Conservation (phyloP, 2,329 filamentous ascomycete genomes). For the Paramyrothecium roridum region DNA sequence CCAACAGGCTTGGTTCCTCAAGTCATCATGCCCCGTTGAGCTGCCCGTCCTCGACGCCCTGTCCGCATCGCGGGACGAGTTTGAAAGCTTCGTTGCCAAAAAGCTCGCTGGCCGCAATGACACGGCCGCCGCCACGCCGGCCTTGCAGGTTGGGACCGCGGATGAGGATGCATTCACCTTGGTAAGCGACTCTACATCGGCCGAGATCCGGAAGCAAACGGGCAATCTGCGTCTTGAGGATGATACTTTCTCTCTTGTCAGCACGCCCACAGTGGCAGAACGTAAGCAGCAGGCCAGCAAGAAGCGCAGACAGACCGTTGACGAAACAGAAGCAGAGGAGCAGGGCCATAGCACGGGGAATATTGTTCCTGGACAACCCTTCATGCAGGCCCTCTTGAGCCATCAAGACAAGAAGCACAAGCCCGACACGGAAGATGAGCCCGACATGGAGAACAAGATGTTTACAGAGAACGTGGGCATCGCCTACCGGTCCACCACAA, state of each 20-base stretch:
- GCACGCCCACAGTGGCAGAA: too few relatives aligned
- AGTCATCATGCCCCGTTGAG: constrained; percentile 31
- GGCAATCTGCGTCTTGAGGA: constrained; percentile 5
- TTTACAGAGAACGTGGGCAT: constrained; percentile 50
- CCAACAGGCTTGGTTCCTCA: constrained; percentile 33
- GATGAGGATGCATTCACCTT: constrained; percentile 22
- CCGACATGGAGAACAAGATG: constrained; percentile 38
- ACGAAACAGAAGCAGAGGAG: background rate
- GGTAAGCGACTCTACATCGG: constrained; percentile 19
- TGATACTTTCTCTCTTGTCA: background rate
- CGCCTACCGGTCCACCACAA: constrained; percentile 41
- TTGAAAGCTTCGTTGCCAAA: constrained; percentile 25
- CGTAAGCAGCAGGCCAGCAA: background rate
- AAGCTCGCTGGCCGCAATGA: constrained; percentile 16
- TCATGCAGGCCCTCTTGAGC: constrained; percentile 28
- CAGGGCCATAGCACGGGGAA: background rate
- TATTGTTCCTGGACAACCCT: constrained; percentile 16
- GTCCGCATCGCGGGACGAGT: constrained; percentile 24
- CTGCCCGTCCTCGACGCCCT: constrained; percentile 34
- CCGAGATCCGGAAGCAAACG: constrained; percentile 13
- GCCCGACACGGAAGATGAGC: background rate
- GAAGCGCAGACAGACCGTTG: background rate
- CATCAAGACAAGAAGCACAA: constrained; percentile 4
- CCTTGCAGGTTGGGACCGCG: background rate
- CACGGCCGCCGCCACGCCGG: background rate